Percentiles rank a stretch among this genome's conserved stretches.
Conservation (phyloP, 257 asterid species). For the Mitragyna speciosa region DNA sequence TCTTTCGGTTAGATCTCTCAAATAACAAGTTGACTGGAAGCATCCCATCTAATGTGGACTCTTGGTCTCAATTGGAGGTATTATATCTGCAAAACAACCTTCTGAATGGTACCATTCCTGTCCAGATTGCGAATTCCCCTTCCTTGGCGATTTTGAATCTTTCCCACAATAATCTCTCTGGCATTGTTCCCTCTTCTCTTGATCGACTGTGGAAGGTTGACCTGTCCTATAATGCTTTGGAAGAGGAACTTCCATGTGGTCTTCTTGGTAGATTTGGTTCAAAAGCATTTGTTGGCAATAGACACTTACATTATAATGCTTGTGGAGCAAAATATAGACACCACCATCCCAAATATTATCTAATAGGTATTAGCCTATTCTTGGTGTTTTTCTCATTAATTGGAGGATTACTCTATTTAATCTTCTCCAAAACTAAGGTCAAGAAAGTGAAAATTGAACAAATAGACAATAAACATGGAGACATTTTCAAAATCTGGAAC, state of each 20-base stretch:
- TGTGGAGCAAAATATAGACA: not conserved
- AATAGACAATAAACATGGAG: no score
- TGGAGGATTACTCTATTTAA: not conserved
- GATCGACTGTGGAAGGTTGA: not conserved
- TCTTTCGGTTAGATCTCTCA: not conserved
- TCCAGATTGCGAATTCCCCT: not conserved
- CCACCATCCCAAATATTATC: not conserved
- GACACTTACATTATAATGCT: not conserved
- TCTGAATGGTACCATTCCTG: not conserved
- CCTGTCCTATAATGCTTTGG: constrained; percentile 3
- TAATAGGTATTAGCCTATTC: no score
- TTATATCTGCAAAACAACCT: not conserved
- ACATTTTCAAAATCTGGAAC: no score
- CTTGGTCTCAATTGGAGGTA: not conserved
- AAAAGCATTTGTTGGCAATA: not conserved
- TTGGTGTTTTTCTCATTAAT: not conserved
- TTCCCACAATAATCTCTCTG: constrained; percentile 4
- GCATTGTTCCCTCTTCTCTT: not conserved
- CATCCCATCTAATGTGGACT: not conserved
- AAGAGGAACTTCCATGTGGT: not conserved
- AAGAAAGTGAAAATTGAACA: not conserved
- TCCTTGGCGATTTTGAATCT: not conserved
- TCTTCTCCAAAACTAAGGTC: not conserved
- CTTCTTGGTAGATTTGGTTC: not conserved
- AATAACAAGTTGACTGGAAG: not conserved